phyloP scores from a whole-genome alignment of 192 early-diverging fungal species.

The Spizellomyces sp. region DNA sequence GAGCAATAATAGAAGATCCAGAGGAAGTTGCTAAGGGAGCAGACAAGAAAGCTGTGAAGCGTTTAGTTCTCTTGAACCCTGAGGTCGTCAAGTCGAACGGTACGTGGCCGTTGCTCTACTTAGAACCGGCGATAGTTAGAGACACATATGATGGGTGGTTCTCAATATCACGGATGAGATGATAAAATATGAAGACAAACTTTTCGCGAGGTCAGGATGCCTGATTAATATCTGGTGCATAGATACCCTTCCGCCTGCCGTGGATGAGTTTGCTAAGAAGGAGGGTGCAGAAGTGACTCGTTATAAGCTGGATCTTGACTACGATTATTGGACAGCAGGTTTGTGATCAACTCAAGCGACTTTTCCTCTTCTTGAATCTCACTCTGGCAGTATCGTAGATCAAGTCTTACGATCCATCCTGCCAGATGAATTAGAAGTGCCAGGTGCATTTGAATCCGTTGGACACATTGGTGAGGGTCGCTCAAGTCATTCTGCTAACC shows the following conservation, averaged over 20 bases:
- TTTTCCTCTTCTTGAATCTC: neutral
- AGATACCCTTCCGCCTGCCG: conserved; percentile 41
- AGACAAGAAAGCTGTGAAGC: conserved; percentile 24
- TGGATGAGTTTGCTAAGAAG: conserved; percentile 52
- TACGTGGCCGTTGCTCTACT: too few relatives aligned
- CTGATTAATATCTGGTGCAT: neutral
- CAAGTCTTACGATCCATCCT: conserved; percentile 89
- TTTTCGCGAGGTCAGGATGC: conserved; percentile 17
- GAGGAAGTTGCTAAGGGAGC: neutral
- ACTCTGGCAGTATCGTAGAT: conserved; percentile 47
- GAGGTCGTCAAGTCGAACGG: conserved; percentile 29
- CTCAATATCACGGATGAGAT: conserved; percentile 4
- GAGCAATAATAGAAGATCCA: conserved; percentile 26
- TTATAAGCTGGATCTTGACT: conserved; percentile 66
- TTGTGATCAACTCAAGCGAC: neutral
- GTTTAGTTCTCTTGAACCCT: conserved; percentile 55
- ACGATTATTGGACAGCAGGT: conserved; percentile 90
- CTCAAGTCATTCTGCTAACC: neutral
- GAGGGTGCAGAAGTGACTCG: conserved; percentile 53
- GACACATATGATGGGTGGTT: too few relatives aligned
- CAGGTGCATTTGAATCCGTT: conserved; percentile 65
- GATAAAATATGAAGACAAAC: neutral
- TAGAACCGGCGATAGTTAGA: too few relatives aligned
- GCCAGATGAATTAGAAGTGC: conserved; percentile 79
- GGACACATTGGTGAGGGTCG: conserved; percentile 78